These are phyloP conservation scores for Ramularia endophylla DNA, from an alignment of 2,329 filamentous ascomycete species.

Conservation along the genomic window DNA sequence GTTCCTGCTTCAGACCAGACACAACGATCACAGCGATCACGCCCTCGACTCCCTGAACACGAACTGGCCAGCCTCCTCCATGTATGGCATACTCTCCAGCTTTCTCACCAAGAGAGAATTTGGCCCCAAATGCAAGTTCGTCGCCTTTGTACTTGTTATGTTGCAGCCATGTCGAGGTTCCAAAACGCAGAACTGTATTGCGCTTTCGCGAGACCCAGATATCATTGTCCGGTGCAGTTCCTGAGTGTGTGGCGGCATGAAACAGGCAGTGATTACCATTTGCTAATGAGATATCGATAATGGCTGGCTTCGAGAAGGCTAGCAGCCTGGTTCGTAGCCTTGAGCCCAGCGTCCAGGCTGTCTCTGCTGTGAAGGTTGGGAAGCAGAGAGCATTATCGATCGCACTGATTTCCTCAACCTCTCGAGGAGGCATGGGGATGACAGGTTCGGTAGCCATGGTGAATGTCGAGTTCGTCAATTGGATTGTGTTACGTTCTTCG, in stretches of 20 bases:
- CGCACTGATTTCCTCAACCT: slow-evolving; percentile 35
- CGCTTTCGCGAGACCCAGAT: slow-evolving; percentile 60
- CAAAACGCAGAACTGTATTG: slow-evolving; percentile 65
- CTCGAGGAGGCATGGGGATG: slow-evolving; percentile 26
- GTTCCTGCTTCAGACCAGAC: slow-evolving; percentile 67
- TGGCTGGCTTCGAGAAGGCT: slow-evolving; percentile 48
- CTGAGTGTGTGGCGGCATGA: slow-evolving; percentile 61
- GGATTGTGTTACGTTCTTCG: too few relatives aligned
- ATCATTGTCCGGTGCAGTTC: slow-evolving; percentile 58
- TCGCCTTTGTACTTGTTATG: slow-evolving; percentile 60
- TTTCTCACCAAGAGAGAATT: slow-evolving; percentile 55
- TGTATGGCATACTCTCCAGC: slow-evolving; percentile 66
- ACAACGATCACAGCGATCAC: slow-evolving; percentile 70
- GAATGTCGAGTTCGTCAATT: background rate
- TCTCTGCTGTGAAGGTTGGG: slow-evolving; percentile 54
- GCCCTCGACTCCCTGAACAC: slow-evolving; percentile 67
- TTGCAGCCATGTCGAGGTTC: slow-evolving; percentile 65
- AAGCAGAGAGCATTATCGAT: slow-evolving; percentile 42
- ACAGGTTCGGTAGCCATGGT: slow-evolving; percentile 21
- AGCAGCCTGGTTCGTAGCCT: slow-evolving; percentile 59
- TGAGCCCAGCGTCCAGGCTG: slow-evolving; percentile 61
- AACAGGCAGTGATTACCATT: slow-evolving; percentile 52
- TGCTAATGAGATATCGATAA: slow-evolving; percentile 61
- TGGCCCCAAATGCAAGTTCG: slow-evolving; percentile 58
- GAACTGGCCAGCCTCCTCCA: slow-evolving; percentile 68